phyloP scores from a whole-genome alignment of 1,284 basidiomycete genomes.

The Cystobasidium sp. region DNA sequence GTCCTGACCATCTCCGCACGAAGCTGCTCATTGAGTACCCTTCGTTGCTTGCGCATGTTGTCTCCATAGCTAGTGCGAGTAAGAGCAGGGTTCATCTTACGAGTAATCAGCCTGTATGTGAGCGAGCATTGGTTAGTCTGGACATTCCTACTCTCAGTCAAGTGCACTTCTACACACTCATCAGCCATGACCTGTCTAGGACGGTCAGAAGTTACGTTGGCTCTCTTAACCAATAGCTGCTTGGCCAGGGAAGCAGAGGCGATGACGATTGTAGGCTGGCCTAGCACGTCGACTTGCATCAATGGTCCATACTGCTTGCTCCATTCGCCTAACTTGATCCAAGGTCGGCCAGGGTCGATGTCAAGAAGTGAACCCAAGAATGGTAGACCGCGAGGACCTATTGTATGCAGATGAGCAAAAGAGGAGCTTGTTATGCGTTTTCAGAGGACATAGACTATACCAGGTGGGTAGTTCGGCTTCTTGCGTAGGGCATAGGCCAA shows the following conservation, averaged over 20 bases:
- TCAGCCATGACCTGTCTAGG: constrained; percentile 21
- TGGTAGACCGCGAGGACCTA: background rate
- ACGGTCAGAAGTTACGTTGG: constrained; percentile 6
- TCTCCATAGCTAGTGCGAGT: constrained; percentile 10
- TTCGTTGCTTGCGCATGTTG: constrained; percentile 13
- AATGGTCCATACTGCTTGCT: constrained; percentile 14
- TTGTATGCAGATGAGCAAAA: background rate
- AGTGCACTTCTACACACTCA: background rate
- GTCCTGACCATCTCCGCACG: constrained; percentile 10
- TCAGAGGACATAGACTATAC: background rate
- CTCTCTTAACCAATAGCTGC: constrained; percentile 5
- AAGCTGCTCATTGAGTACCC: constrained; percentile 10
- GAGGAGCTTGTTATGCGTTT: background rate
- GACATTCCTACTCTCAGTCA: background rate
- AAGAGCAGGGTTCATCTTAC: constrained; percentile 15
- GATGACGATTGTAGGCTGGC: constrained; percentile 8
- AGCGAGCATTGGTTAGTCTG: background rate
- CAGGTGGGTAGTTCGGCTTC: constrained; percentile 21
- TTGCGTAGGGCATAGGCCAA: constrained; percentile 4
- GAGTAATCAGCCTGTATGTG: constrained; percentile 8
- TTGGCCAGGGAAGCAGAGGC: constrained; percentile 7
- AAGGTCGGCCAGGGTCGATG: constrained; percentile 8
- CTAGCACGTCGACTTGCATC: constrained; percentile 13
- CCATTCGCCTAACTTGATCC: constrained; percentile 14
- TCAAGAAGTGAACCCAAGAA: constrained; percentile 1